These are phyloP conservation scores for Trametes maxima DNA, from an alignment of 768 basidiomycete genomes.

Conservation along the genomic window DNA sequence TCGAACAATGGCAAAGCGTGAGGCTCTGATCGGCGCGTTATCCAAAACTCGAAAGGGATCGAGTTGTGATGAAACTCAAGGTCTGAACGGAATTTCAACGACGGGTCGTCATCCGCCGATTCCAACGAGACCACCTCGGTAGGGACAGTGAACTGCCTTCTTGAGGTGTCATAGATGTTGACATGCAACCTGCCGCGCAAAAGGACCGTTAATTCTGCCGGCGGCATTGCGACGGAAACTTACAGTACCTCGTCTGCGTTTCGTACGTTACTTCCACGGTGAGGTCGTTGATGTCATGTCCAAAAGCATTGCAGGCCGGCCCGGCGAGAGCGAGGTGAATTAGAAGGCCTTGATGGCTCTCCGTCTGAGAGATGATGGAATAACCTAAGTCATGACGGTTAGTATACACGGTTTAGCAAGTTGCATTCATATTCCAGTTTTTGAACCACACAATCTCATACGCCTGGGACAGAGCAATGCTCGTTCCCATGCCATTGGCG, in stretches of 20 bases:
- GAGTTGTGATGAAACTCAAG: constrained; percentile 67
- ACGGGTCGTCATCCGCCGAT: constrained; percentile 29
- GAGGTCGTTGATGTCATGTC: constrained; percentile 56
- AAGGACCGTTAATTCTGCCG: constrained; percentile 38
- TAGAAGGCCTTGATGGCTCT: constrained; percentile 51
- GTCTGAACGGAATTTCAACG: constrained; percentile 47
- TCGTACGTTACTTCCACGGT: constrained; percentile 73
- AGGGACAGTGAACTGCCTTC: constrained; percentile 69
- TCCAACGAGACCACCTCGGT: constrained; percentile 46
- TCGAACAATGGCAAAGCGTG: constrained; percentile 64
- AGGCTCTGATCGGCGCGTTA: constrained; percentile 66
- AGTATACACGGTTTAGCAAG: neutral
- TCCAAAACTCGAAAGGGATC: constrained; percentile 78
- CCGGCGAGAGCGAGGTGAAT: constrained; percentile 60
- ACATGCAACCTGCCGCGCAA: constrained; percentile 63
- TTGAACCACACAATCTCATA: neutral
- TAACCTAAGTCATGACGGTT: constrained; percentile 48
- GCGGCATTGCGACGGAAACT: neutral
- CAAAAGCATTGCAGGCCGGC: constrained; percentile 64
- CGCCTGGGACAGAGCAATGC: neutral
- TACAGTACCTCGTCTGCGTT: constrained; percentile 48
- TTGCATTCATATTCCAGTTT: neutral
- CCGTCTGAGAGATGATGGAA: constrained; percentile 44
- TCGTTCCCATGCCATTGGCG: neutral
- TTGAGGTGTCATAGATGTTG: constrained; percentile 62